Base-by-base conservation (phyloP, 169 alveolate genomes). In the Eimeria sp. region DNA sequence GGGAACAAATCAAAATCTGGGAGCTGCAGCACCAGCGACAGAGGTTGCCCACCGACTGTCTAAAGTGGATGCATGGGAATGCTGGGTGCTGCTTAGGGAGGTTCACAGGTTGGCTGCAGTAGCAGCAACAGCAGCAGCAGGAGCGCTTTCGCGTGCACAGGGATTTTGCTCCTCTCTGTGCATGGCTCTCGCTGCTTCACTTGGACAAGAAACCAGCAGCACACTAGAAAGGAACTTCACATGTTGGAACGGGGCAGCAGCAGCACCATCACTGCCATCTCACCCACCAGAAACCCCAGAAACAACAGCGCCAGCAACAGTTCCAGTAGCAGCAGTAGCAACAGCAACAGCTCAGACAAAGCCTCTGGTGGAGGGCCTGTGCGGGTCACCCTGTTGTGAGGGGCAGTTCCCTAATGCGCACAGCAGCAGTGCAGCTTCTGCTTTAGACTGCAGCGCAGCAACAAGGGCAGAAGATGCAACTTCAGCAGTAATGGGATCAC, bases 21-120 rank as follows among this genome's bases (percentile, higher is more conserved):
- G 76, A 54, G 91, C 91, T 51, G 72, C 67, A 80, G 70, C 89
- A 57, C 40, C 76, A 27, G 61, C 91, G n/a, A 30, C 91, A 54
- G 91, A 27, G 43, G 75, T 18, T 13, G 76, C 58, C 20, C n/a
- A 45, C 25, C 47, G 45, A 5, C 14, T 83, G 27, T 27, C 43
- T 40, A 30, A n/a, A 27, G 91, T n/a, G 43, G 91, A n/a, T 30
- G 75, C 57, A 30, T 63, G 75, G 45, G 91, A 54, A 47, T 83
- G 70, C 14, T 83, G 10, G 75, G 75, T 83, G 91, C 91, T 83
- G 72, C 91, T 83, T 54, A 76, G 75, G 20, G 57, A 83, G 30
- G 9, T 83, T 63, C 75, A 83, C 14, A 51, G 57, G 25, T 43
- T 76, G 3, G 91, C 91, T 57, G 76, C 91, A 83, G 75, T 40